These are phyloP conservation scores for Angomonas desouzai DNA, from an alignment of 208 protist species.

Conservation along the genomic window DNA sequence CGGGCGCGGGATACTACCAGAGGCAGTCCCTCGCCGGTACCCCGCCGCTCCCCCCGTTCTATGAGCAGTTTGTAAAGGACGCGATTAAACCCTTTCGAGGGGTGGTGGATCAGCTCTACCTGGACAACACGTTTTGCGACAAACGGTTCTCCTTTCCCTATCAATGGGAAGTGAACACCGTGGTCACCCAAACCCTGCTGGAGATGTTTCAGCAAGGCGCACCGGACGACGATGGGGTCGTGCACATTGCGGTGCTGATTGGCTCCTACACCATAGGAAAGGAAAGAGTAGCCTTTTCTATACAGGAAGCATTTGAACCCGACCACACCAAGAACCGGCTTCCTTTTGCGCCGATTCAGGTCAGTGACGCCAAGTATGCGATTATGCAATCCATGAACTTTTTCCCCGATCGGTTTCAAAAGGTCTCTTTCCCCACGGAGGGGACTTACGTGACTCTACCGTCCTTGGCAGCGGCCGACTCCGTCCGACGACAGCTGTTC, in stretches of 20 bases:
- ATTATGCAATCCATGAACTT: conserved; percentile 24
- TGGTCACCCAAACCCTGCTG: conserved; percentile 44
- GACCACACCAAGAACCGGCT: not conserved
- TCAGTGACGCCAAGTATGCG: conserved; percentile 25
- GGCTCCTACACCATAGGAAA: conserved; percentile 91
- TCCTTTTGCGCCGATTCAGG: conserved; percentile 32
- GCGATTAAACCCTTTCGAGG: conserved; percentile 41
- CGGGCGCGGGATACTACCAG: not conserved
- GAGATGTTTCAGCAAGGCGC: conserved; percentile 25
- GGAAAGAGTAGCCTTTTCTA: conserved; percentile 74
- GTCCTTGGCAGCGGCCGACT: not conserved
- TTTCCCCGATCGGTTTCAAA: conserved; percentile 23
- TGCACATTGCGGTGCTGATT: conserved; percentile 62
- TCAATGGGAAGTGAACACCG: conserved; percentile 45
- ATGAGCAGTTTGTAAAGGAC: conserved; percentile 54
- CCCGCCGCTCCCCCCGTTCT: conserved; percentile 18
- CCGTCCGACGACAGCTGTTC: not conserved
- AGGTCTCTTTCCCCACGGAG: conserved; percentile 7
- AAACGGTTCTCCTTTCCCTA: conserved; percentile 75
- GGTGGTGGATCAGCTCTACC: conserved; percentile 71
- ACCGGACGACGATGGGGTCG: not conserved
- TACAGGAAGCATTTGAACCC: conserved; percentile 27
- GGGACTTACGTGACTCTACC: not conserved
- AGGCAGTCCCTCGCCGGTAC: not conserved
- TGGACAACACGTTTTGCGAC: conserved; percentile 93